A percentile compares a stretch with the other conserved stretches of the same genome.
phyloP scores from a whole-genome alignment of 179 eudicot species.

The Silene coronaria region DNA sequence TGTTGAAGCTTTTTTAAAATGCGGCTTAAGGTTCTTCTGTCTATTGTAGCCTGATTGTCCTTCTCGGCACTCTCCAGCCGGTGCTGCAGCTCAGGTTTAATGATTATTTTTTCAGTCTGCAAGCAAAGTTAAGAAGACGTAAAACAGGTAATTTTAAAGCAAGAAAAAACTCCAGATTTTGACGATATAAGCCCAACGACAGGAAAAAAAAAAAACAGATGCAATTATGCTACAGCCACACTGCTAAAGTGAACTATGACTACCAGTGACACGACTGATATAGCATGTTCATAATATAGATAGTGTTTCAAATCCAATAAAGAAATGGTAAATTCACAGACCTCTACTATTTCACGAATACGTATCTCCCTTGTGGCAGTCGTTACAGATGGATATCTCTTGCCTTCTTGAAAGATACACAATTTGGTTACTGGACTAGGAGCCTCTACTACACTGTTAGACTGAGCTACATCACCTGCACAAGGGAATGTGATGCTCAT shows the following conservation, averaged over 20 bases:
- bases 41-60: conserved; percentile 56
- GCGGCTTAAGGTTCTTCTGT: conserved; percentile 70
- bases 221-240: background rate
- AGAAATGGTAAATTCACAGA: conserved; percentile 21
- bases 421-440: conserved; percentile 35
- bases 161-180: background rate
- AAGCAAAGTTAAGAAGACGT: conserved; percentile 10
- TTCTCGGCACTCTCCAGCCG: conserved; percentile 72
- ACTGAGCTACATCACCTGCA: conserved; percentile 24
- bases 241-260: background rate
- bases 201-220: background rate
- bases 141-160: background rate
- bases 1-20: conserved; percentile 58
- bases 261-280: background rate
- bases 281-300: background rate
- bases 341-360: conserved; percentile 73
- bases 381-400: conserved; percentile 64
- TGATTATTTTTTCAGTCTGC: conserved; percentile 69
- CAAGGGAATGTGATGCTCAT: conserved; percentile 26
- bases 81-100: conserved; percentile 70
- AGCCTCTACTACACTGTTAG: conserved; percentile 30
- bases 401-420: conserved; percentile 43
- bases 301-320: background rate
- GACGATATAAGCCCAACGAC: background rate
- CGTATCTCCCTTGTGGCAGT: conserved; percentile 71